These are phyloP conservation scores for Artemisia tridentata DNA, from an alignment of 129 eudicot species.

Conservation along the genomic window DNA sequence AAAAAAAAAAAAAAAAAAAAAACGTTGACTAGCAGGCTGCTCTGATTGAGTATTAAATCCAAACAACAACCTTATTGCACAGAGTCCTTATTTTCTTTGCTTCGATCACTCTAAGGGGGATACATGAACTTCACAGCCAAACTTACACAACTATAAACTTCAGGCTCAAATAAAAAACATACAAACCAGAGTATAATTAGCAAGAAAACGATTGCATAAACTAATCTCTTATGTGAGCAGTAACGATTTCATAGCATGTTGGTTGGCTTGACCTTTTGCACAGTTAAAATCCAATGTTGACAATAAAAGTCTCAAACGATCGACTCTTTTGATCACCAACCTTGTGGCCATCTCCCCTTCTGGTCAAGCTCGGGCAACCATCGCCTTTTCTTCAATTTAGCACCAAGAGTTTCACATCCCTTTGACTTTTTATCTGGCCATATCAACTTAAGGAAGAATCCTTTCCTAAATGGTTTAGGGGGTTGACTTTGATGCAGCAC, in stretches of 20 bases:
- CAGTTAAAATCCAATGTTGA: conserved; percentile 1
- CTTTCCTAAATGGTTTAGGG: conserved; percentile 26
- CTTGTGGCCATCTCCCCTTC: conserved; percentile 68
- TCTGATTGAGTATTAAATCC: too few relatives aligned
- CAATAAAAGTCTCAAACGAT: background rate
- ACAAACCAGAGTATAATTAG: background rate
- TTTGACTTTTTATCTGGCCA: conserved; percentile 34
- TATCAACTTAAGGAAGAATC: conserved; percentile 39
- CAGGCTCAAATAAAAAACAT: background rate
- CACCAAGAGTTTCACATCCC: conserved; percentile 24
- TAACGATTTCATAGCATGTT: background rate
- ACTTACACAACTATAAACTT: background rate
- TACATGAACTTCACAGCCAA: background rate
- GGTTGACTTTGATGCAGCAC: conserved; percentile 19
- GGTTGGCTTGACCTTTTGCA: background rate
- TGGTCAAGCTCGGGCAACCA: conserved; percentile 40
- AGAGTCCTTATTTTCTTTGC: too few relatives aligned
- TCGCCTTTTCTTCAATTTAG: conserved; percentile 30
- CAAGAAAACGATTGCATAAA: background rate
- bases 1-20: too few relatives aligned
- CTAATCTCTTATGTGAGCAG: background rate
- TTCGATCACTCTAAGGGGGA: background rate
- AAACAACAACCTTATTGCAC: too few relatives aligned
- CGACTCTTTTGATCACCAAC: conserved; percentile 49
- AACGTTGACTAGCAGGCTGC: too few relatives aligned